Conservation (phyloP, 1,284 basidiomycete species). For the Cryptococcus sp. region DNA sequence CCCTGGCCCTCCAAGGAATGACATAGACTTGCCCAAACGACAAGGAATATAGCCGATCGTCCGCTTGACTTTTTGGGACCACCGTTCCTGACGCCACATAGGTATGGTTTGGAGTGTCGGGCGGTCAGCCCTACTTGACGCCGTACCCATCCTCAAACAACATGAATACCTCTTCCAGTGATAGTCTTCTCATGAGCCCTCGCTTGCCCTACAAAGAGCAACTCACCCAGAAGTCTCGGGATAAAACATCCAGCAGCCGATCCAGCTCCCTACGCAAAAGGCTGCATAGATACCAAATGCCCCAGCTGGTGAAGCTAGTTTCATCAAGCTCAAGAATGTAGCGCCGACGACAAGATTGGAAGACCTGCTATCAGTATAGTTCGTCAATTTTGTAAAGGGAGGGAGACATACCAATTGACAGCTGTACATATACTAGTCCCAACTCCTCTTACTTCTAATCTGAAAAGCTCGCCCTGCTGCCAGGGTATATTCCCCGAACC, state of each 20-base stretch:
- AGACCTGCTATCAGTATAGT: slow-evolving; percentile 14
- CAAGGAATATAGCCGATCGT: too few species aligned
- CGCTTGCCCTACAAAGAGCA: neutral
- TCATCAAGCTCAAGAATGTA: slow-evolving; percentile 71
- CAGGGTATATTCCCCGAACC: slow-evolving; percentile 75
- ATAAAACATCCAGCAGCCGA: slow-evolving; percentile 67
- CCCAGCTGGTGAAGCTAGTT: slow-evolving; percentile 66
- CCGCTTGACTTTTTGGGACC: too few species aligned
- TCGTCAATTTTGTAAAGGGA: too few species aligned
- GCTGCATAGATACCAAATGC: slow-evolving; percentile 77
- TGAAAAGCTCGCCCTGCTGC: slow-evolving; percentile 81
- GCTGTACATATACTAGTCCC: slow-evolving; percentile 75
- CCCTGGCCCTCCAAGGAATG: too few species aligned
- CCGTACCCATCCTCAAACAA: slow-evolving; percentile 52
- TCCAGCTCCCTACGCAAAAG: slow-evolving; percentile 64
- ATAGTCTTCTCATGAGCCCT: slow-evolving; percentile 52
- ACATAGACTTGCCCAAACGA: too few species aligned
- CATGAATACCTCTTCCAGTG: slow-evolving; percentile 65
- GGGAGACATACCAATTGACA: slow-evolving; percentile 63
- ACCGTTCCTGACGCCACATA: too few species aligned
- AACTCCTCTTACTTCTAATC: slow-evolving; percentile 72
- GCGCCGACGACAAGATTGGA: slow-evolving; percentile 70
- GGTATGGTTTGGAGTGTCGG: too few species aligned
- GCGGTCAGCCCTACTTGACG: slow-evolving; percentile 26
- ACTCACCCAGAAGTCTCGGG: slow-evolving; percentile 61